These are phyloP conservation scores for Xanthoceras sorbifolium DNA, from an alignment of 345 rosid species.

Conservation along the genomic window DNA sequence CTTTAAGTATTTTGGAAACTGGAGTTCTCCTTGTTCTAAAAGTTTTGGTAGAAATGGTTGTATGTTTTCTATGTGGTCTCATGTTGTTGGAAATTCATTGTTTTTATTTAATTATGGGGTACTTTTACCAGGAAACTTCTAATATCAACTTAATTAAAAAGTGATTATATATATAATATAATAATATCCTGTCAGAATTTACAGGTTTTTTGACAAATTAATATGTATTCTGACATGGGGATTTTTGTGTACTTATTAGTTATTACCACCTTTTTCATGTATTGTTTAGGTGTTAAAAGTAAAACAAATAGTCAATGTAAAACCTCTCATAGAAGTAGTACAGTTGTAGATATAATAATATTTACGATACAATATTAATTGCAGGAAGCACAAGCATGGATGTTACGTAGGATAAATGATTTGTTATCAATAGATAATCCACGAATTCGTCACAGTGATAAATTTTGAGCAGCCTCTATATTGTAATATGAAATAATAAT, in stretches of 20 bases:
- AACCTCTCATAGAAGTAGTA: no score
- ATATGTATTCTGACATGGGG: not conserved
- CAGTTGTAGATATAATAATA: no score
- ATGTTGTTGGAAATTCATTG: constrained; percentile 17
- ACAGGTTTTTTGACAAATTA: not conserved
- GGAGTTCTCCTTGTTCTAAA: constrained; percentile 8
- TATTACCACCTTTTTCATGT: no score
- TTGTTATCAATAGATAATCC: no score
- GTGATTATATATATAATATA: not conserved
- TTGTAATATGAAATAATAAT: no score
- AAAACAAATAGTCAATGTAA: no score
- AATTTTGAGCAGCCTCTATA: no score
- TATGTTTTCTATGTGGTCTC: constrained; percentile 5
- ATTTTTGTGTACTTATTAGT: not conserved
- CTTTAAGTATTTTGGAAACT: constrained; percentile 35
- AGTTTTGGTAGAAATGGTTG: constrained; percentile 22
- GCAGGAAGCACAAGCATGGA: no score
- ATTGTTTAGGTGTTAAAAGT: no score
- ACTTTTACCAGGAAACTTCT: not conserved
- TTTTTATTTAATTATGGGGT: constrained; percentile 16
- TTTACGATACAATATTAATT: no score
- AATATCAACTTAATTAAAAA: not conserved
- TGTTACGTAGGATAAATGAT: no score
- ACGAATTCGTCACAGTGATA: no score
- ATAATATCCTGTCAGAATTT: not conserved